Percentiles rank a stretch among this genome's conserved stretches.
phyloP scores from a whole-genome alignment of 1,139 yeast genomes.

The Debaryomyces coudertii region DNA sequence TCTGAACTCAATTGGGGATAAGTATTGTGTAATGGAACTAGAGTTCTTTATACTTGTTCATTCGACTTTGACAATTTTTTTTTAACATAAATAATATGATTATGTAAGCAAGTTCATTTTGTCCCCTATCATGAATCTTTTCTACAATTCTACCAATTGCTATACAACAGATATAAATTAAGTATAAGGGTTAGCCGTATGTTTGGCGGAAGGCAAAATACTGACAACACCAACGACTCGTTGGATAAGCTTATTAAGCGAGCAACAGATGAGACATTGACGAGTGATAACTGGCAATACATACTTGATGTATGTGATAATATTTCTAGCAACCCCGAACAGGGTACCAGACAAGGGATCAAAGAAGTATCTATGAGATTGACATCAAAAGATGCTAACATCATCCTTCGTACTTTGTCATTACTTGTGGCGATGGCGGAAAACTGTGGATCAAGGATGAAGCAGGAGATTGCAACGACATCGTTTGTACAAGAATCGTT shows the following conservation, averaged over 20 bases:
- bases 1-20: neutral
- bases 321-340: slow-evolving; percentile 74
- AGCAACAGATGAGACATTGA: slow-evolving; percentile 86
- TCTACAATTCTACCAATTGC: neutral
- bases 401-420: slow-evolving; percentile 71
- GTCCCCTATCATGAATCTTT: slow-evolving; percentile 4
- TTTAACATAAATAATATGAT: neutral
- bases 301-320: slow-evolving; percentile 83
- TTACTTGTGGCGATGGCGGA: slow-evolving; percentile 80
- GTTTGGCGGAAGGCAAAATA: slow-evolving; percentile 12
- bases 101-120: neutral
- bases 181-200: slow-evolving; percentile 4
- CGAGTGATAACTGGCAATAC: slow-evolving; percentile 83
- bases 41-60: neutral
- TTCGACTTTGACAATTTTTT: neutral
- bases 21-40: neutral
- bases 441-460: slow-evolving; percentile 89
- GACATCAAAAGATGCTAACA: slow-evolving; percentile 73
- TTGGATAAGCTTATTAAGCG: slow-evolving; percentile 38
- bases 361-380: slow-evolving; percentile 55
- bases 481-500: slow-evolving; percentile 60
- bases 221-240: slow-evolving; percentile 1
- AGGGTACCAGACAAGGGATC: slow-evolving; percentile 55
- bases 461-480: slow-evolving; percentile 77
- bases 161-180: neutral